Evolutionary conservation across 1,139 yeast species (phyloP), one percentile per base, ranked within the genome.

Genomic region (Hyphopichia fennica): DNA sequence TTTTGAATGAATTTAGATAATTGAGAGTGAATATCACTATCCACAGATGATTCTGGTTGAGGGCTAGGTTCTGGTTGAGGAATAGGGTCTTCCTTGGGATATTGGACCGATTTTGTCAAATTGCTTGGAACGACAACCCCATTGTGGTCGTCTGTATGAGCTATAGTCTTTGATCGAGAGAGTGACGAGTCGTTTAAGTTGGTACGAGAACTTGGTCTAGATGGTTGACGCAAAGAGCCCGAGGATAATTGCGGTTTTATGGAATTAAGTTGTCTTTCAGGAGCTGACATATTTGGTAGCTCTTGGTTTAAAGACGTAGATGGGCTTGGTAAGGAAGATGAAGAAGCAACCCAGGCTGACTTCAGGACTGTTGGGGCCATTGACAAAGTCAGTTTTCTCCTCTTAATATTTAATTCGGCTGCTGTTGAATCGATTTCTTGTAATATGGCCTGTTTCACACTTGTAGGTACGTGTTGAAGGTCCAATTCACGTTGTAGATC

Each of bases 401-500:
- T 35, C 15, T 35, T 33, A 2, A 35, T 18, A 7, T 30, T 8
- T 5, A 35, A 16, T n/a, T 28, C 27, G 11, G 38, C 22, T 7
- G 32, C 32, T n/a, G 27, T 23, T 3, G 45, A 40, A 33, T 64
- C 72, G 8, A 74, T 57, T 3, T 59, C 64, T 9, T 53, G 51
- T 46, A 75, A 53, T 1, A 77, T 51, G 10, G 56, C 51, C 3
- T 57, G 51, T 1, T 67, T 64, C 17, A 59, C 51, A 22, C 53
- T 43, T 2, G 52, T 41, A 0, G 67, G 60, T 1, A 80, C 63
- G n/a, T 63, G 59, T 39, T 73, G 74, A 7, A 52, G 48, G 31
- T 66, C 64, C 46, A 85, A 52, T 41, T 80, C 82, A 20, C 65
- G 64, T 4, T 72, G 62, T 31, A 86, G 65, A 43, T 81, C 87